Evolutionary conservation across 2,329 filamentous ascomycete genomes (phyloP).

Genomic region (Microsporum ferrugineum): DNA sequence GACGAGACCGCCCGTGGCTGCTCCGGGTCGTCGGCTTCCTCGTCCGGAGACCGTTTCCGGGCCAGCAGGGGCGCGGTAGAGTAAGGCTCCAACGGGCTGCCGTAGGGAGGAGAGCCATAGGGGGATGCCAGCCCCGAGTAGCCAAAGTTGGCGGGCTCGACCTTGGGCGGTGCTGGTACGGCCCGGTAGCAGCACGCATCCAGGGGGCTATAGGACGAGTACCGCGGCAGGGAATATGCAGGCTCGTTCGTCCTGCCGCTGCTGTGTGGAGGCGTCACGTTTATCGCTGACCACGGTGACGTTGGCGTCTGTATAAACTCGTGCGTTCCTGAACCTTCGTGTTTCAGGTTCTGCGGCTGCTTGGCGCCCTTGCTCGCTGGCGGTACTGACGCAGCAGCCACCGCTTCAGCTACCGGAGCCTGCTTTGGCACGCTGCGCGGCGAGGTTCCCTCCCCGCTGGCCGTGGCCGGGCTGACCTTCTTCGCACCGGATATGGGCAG

Average conservation of each 20-base stretch:
- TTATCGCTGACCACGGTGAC: not conserved
- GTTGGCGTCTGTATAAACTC: not conserved
- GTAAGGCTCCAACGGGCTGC: not conserved
- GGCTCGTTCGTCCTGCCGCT: not conserved
- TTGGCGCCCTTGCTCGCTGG: not conserved
- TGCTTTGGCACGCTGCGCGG: slow-evolving; percentile 3
- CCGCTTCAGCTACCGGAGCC: not conserved
- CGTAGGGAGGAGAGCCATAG: not conserved
- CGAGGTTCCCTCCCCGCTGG: slow-evolving; percentile 9
- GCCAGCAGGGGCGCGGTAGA: not conserved
- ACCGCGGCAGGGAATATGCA: not conserved
- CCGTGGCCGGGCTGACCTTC: slow-evolving; percentile 23
- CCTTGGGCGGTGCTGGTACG: not conserved
- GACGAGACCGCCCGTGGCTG: not conserved
- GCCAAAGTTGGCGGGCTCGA: not conserved
- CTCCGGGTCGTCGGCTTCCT: not conserved
- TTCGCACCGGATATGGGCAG: slow-evolving; percentile 48
- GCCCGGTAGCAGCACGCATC: not conserved
- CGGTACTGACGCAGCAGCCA: not conserved
- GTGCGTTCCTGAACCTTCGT: not conserved
- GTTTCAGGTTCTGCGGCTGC: not conserved
- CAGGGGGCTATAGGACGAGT: not conserved
- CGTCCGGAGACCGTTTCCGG: not conserved
- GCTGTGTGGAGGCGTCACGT: not conserved
- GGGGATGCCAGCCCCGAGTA: not conserved